Base-by-base conservation (phyloP, 306 rosid genomes). In the Gastrolobium bilobum region DNA sequence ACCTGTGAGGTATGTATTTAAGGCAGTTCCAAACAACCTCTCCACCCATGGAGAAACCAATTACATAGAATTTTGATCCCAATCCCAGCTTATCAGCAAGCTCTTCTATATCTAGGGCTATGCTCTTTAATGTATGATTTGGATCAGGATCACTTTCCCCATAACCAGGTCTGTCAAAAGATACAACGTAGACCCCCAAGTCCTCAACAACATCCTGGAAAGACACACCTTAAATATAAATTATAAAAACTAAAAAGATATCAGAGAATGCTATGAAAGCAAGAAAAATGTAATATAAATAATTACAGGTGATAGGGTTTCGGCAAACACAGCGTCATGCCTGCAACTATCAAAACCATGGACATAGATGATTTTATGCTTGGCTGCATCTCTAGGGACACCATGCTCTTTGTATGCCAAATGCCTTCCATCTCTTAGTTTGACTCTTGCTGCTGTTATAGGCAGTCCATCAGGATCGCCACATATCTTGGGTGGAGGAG, bases 91-190 rank as follows among this genome's bases (percentile, higher is more conserved):
- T 79, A 87, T 92, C 99, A 67, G 98, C 97, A 84, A 95, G 92
- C 76, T 91, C 97, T 81, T 93, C 99, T 61, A 92, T 76, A 87
- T 95, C 98, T 57, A 79, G 52, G 65, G 98, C 98, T 54, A 86
- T 67, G 86, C 93, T 87, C 85, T 95, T 91, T 37, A 52, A 73
- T 1, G 94, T 88, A 62, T 90, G 83, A 68, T 90, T 85, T 54
- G 98, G 98, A 88, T 94, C 87, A 6, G 97, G 98, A 80, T 92
- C 97, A 42, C 98, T 94, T 82, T 94, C 99, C 56, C 98, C 98
- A 79, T 95, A 91, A 68, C 99, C 99, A 77, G 98, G 93, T 80
- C 91, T 92, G 79, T 95, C 99, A 38, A 90, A 88, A 46, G 99
- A 84, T 60, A 93, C 84, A 54, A 84, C 8, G 59, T 93, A 93